These are phyloP conservation scores for Macrocybe gigantea DNA, from an alignment of 768 basidiomycete genomes.

Conservation along the genomic window DNA sequence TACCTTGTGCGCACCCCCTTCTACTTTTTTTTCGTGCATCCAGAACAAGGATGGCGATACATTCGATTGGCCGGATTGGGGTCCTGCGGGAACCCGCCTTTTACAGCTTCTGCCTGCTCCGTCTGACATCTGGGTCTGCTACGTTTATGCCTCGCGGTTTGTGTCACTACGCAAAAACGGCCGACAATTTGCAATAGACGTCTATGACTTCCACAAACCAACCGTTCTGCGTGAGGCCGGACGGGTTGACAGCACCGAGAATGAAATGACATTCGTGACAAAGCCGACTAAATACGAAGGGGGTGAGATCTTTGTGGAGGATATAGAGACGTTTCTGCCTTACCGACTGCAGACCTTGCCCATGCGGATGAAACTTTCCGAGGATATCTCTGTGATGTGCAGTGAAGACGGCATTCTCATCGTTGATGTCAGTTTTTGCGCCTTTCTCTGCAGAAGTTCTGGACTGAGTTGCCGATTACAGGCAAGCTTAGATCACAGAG, in stretches of 20 bases:
- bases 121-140: constrained; percentile 52
- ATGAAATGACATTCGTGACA: background rate
- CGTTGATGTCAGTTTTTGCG: constrained; percentile 35
- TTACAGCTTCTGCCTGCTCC: constrained; percentile 23
- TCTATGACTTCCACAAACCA: constrained; percentile 45
- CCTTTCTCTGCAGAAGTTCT: constrained; percentile 1
- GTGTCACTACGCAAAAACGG: constrained; percentile 14
- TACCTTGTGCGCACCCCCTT: constrained; percentile 37
- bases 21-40: constrained; percentile 32
- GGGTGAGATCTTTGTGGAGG: constrained; percentile 30
- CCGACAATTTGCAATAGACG: constrained; percentile 19
- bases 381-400: constrained; percentile 37
- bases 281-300: constrained; percentile 1
- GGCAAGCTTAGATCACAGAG: constrained; percentile 10
- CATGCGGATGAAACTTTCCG: constrained; percentile 16
- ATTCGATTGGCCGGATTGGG: constrained; percentile 48
- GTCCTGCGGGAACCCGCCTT: constrained; percentile 40
- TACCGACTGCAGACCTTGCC: constrained; percentile 30
- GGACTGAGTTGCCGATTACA: background rate
- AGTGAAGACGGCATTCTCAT: constrained; percentile 51
- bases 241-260: constrained; percentile 1
- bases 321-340: constrained; percentile 40
- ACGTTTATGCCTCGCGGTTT: constrained; percentile 46
- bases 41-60: constrained; percentile 9
- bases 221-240: constrained; percentile 12